Evolutionary conservation across 345 rosid genomes (phyloP), one percentile per base, ranked within the genome.

Genomic region (Camelina sativa): DNA sequence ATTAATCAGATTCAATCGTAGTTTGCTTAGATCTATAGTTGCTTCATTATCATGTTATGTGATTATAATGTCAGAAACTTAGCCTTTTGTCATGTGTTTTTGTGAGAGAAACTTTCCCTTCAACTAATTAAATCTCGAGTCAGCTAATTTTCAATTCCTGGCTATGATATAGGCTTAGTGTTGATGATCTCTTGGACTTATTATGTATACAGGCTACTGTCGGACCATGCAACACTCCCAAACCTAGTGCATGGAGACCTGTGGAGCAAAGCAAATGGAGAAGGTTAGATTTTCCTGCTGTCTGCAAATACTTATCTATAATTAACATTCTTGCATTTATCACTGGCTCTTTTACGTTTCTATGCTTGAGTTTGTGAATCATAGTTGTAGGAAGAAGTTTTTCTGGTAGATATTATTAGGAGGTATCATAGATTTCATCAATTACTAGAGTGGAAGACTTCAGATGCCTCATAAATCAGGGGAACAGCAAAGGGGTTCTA

Each of bases 211-310:
- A 92, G 99, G 99, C 99, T 61, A 87, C 88, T 20, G 73, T 85
- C 44, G 99, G 99, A 75, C 93, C 95, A 72, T 96, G 99, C 82
- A 91, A 86, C 66, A 76, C 82, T 38, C 82, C 97, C 1, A 96
- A 92, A 78, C 99, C 99, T 16, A 91, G 95, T 79, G 78, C 89
- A 9, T 96, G 99, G 99, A 96, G 85, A 68, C 97, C 97, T 16
- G 93, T 91, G 5, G 97, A 96, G 74, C 97, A 84, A 81, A 85
- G 90, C 85, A 96, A 96, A 80, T 96, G 99, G 99, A 84, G 87
- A 82, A 92, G 99, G 99, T 96, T 66, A 57, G 86, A 80, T 43
- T 53, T 10, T 7, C n/a, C 19, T 62, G 58, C 15, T 62, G 70
- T 72, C 69, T 72, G 65, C 62, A 22, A 8, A 22, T 67, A 22